Evolutionary conservation across 371 early-diverging fungal species (phyloP), one percentile per base, ranked within the genome.

Genomic region (Chytridium lagenaria): DNA sequence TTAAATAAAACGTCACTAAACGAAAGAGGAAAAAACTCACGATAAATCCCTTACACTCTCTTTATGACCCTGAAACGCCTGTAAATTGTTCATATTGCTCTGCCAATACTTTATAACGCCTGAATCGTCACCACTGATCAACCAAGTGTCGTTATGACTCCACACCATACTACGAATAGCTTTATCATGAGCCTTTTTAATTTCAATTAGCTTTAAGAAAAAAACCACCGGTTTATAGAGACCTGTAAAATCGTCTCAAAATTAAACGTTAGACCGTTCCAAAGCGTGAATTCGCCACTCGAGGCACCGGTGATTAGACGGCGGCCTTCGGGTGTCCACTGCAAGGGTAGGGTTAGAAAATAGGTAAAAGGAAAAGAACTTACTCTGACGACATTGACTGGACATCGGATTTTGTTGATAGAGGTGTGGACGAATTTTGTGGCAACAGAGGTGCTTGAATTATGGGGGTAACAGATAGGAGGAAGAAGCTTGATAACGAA

Each of bases 81-180:
- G 97, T 49, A 99, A 85, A 75, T 98, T 98, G 81, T 96, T 98
- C 95, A 99, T 94, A 72, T 97, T 98, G 50, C 94, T 92, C 81
- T 99, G 98, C 99, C 99, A 99, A 79, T 99, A 99, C 82, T 99
- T 99, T 69, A 99, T 92, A 23, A 92, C 84, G 34, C 99, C 99
- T 34, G 89, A 85, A 74, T 97, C 94, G 80, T 99, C 99, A 5
- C 95, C 97, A 1, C 95, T 95, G 0, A 99, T 90, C 89, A 99
- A 89, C 95, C 98, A 99, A 59, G 94, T 92, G 59, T 94, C 95
- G 65, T 95, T 95, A 71, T 96, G 98, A 22, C 96, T 94, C 99
- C 99, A 99, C 73, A 91, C 89, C 98, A 99, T 97, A 5, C 93
- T 89, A 52, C 99, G 91, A 0, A 99, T 93, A 2, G 99, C 93